Evolutionary conservation across 768 basidiomycete species (phyloP).

Genomic region (Agaricus bisporus): DNA sequence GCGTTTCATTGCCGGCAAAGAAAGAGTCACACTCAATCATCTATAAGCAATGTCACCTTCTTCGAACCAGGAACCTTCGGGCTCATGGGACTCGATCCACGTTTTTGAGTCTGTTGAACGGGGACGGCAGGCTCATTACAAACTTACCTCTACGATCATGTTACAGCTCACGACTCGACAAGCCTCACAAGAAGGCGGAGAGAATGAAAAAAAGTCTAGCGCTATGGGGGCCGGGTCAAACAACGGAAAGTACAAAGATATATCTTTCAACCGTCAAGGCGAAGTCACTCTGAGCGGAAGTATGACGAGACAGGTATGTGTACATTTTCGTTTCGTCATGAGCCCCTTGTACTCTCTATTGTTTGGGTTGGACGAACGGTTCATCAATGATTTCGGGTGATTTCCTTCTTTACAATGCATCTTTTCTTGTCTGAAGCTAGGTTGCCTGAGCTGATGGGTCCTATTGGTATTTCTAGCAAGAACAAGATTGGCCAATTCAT

Average conservation of each 20-base stretch:
- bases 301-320: constrained; percentile 90
- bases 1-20: constrained; percentile 14
- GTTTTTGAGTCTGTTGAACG: constrained; percentile 95
- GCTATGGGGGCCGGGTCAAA: constrained; percentile 18
- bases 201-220: constrained; percentile 26
- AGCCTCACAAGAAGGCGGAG: constrained; percentile 21
- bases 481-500: constrained; percentile 81
- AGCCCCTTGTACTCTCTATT: not conserved
- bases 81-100: constrained; percentile 98
- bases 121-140: constrained; percentile 91
- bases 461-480: constrained; percentile 44
- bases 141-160: constrained; percentile 96
- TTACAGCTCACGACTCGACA: constrained; percentile 69
- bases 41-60: constrained; percentile 54
- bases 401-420: not conserved
- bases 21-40: not conserved
- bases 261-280: constrained; percentile 40
- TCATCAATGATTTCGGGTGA: not conserved
- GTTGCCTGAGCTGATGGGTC: not conserved
- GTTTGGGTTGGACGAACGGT: not conserved
- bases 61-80: constrained; percentile 56
- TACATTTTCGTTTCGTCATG: not conserved
- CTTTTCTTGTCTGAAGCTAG: not conserved
- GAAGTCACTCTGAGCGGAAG: constrained; percentile 87
- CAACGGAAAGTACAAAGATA: constrained; percentile 3